phyloP scores from a whole-genome alignment of 176 grass and related monocot genomes.

The Metroxylon sagu region DNA sequence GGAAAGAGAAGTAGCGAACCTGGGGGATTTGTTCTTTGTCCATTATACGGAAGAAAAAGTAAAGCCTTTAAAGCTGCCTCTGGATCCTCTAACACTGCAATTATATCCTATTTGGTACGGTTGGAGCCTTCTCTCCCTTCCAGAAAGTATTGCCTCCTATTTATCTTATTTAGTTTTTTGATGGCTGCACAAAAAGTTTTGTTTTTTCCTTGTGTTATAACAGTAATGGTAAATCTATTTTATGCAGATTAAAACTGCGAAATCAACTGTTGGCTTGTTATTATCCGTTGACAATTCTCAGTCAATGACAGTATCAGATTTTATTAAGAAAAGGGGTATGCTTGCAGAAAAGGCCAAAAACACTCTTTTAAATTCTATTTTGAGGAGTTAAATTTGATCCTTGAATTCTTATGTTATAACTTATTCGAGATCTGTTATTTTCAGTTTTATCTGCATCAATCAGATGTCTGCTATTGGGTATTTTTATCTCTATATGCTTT shows the following conservation, averaged over 20 bases:
- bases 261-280: constrained; percentile 57
- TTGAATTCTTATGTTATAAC: too few species aligned
- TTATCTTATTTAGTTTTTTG: neutral
- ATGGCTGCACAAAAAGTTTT: neutral
- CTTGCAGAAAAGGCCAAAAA: neutral
- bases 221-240: neutral
- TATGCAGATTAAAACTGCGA: constrained; percentile 79
- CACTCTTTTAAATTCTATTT: neutral
- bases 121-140: constrained; percentile 1
- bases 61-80: constrained; percentile 93
- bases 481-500: too few species aligned
- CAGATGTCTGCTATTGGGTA: too few species aligned
- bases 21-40: constrained; percentile 88
- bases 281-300: constrained; percentile 71
- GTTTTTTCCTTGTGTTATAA: neutral
- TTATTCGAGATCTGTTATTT: neutral
- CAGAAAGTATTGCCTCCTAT: neutral
- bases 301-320: constrained; percentile 65
- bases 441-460: neutral
- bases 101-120: constrained; percentile 79
- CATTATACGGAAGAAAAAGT: constrained; percentile 82
- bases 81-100: constrained; percentile 59
- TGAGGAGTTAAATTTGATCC: too few species aligned
- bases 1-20: constrained; percentile 72
- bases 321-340: constrained; percentile 83